These are phyloP conservation scores for Vitellaria paradoxa DNA, from an alignment of 179 eudicot species.

Conservation along the genomic window DNA sequence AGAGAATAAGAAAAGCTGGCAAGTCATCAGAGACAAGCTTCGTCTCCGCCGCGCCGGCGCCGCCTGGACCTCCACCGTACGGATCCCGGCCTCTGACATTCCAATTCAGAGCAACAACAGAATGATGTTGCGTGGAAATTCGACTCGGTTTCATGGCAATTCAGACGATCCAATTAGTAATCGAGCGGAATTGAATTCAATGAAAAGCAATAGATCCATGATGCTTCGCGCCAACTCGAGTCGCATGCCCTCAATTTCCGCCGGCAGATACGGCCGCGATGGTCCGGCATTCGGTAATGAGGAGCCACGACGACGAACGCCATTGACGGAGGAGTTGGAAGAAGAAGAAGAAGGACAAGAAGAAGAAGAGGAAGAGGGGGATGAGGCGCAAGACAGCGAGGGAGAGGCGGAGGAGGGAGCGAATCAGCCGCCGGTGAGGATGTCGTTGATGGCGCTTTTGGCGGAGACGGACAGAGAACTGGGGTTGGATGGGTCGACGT, in stretches of 20 bases:
- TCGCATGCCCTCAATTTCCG: conserved; percentile 36
- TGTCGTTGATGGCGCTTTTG: conserved; percentile 47
- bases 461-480: conserved; percentile 29
- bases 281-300: neutral
- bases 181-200: neutral
- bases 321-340: conserved; percentile 1
- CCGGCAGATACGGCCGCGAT: conserved; percentile 33
- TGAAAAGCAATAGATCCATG: neutral
- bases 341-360: neutral
- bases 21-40: conserved; percentile 46
- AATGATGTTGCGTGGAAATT: conserved; percentile 15
- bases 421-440: conserved; percentile 24
- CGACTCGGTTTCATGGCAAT: conserved; percentile 14
- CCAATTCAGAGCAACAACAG: conserved; percentile 14
- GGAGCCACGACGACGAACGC: conserved; percentile 17
- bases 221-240: conserved; percentile 26
- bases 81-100: conserved; percentile 39
- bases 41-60: conserved; percentile 39
- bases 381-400: neutral
- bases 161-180: neutral
- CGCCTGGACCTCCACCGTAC: conserved; percentile 37
- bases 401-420: neutral
- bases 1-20: conserved; percentile 45
- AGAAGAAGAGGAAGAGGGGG: conserved; percentile 23
- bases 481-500: conserved; percentile 21